Conservation (phyloP, 2,329 filamentous ascomycete genomes). For the Diaporthe vaccinii region DNA sequence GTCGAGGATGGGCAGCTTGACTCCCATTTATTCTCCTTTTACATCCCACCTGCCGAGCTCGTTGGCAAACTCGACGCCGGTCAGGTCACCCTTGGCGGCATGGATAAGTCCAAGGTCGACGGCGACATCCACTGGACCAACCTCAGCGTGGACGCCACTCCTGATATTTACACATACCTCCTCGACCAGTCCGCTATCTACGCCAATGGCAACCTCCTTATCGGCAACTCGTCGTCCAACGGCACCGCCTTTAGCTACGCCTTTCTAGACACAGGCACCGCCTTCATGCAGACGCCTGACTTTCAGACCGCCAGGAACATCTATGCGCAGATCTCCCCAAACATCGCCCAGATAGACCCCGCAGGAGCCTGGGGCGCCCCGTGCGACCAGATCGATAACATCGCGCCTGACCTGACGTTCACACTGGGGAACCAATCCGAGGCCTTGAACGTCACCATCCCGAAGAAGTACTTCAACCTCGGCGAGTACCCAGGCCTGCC, state of each 20-base stretch:
- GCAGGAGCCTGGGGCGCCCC: slow-evolving; percentile 51
- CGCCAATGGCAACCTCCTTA: slow-evolving; percentile 44
- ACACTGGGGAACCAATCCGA: slow-evolving; percentile 45
- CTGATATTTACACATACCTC: slow-evolving; percentile 44
- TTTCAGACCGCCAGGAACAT: slow-evolving; percentile 47
- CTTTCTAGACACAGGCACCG: slow-evolving; percentile 51
- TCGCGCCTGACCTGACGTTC: slow-evolving; percentile 49
- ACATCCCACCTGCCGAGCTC: slow-evolving; percentile 44
- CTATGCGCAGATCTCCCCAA: slow-evolving; percentile 49
- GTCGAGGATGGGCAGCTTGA: slow-evolving; percentile 46
- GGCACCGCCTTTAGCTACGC: slow-evolving; percentile 40
- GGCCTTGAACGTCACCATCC: slow-evolving; percentile 48
- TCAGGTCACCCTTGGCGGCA: slow-evolving; percentile 52
- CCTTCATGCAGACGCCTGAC: slow-evolving; percentile 50
- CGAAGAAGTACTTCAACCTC: slow-evolving; percentile 49
- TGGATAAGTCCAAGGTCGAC: slow-evolving; percentile 48
- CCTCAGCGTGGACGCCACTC: slow-evolving; percentile 44
- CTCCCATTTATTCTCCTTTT: slow-evolving; percentile 48
- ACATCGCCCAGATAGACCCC: slow-evolving; percentile 49
- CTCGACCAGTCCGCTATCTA: slow-evolving; percentile 47
- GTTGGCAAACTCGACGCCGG: slow-evolving; percentile 43
- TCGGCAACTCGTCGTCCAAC: slow-evolving; percentile 39
- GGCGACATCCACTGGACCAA: slow-evolving; percentile 46
- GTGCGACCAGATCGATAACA: slow-evolving; percentile 48
- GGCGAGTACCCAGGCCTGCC: slow-evolving; percentile 48